Evolutionary conservation across 306 rosid genomes (phyloP).

Genomic region (Trifolium repens): DNA sequence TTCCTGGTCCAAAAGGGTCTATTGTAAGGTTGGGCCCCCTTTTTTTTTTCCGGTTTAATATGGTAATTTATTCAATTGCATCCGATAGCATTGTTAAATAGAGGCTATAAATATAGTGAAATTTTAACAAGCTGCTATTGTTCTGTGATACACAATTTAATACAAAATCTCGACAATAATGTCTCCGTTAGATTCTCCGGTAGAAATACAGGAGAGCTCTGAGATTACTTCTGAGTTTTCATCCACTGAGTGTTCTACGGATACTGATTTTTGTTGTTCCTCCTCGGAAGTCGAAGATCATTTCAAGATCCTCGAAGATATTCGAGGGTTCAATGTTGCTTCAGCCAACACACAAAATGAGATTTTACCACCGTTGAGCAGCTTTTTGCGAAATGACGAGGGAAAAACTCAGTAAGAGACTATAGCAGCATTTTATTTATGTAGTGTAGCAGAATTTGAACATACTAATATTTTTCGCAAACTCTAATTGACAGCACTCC

Average conservation of each 20-base stretch:
- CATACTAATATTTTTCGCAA: not conserved
- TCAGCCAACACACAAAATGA: not conserved
- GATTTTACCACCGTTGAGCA: not conserved
- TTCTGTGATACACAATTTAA: not conserved
- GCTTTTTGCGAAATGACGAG: not conserved
- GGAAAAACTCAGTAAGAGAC: not conserved
- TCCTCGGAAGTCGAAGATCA: not conserved
- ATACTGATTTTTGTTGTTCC: not conserved
- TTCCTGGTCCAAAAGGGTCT: slow-evolving; percentile 68
- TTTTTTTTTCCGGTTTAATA: slow-evolving; percentile 13
- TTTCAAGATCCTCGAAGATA: not conserved
- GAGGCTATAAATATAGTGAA: not conserved
- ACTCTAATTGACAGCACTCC: not conserved
- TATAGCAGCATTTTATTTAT: not conserved
- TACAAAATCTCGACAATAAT: not conserved
- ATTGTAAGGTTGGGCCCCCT: slow-evolving; percentile 65
- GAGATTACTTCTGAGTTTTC: too few relatives aligned
- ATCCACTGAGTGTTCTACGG: not conserved
- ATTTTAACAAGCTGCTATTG: not conserved
- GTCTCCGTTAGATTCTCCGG: not conserved
- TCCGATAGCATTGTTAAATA: not conserved
- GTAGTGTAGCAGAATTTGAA: not conserved
- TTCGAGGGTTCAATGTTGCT: not conserved
- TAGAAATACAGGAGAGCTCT: not conserved
- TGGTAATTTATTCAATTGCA: slow-evolving; percentile 28